phyloP scores from a whole-genome alignment of 805 yeast genomes.

The Peterozyma xylosa region DNA sequence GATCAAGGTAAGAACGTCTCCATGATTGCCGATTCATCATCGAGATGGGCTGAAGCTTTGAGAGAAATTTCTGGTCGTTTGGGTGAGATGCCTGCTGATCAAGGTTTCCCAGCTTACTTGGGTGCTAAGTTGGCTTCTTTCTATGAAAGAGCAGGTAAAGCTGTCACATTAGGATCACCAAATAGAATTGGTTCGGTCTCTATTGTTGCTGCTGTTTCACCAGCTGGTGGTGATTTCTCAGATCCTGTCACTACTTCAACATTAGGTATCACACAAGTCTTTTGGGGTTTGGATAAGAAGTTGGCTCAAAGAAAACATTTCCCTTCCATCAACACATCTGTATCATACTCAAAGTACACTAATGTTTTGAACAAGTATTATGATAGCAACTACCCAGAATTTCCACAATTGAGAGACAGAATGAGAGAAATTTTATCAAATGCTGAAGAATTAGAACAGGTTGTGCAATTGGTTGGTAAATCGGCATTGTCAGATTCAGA shows the following conservation, averaged over 20 bases:
- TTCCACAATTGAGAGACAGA: conserved; percentile 82
- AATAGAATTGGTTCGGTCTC: conserved; percentile 96
- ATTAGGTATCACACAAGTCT: conserved; percentile 98
- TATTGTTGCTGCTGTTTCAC: conserved; percentile 99
- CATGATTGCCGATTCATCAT: conserved; percentile 99
- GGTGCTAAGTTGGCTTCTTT: conserved; percentile 98
- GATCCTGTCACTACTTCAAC: conserved; percentile 99
- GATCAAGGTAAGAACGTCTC: conserved; percentile 99
- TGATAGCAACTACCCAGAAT: conserved; percentile 81
- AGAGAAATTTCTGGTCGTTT: conserved; percentile 99
- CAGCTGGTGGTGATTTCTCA: conserved; percentile 99
- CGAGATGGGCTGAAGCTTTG: conserved; percentile 99
- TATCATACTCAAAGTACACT: conserved; percentile 95
- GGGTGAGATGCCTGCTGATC: conserved; percentile 99
- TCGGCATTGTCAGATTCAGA: conserved; percentile 95
- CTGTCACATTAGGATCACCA: conserved; percentile 92
- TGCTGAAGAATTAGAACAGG: conserved; percentile 98
- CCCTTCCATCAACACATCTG: conserved; percentile 96
- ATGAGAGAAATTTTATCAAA: conserved; percentile 91
- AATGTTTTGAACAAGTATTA: conserved; percentile 80
- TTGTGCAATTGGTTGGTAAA: conserved; percentile 98
- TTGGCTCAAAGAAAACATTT: conserved; percentile 99
- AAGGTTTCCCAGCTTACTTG: conserved; percentile 99
- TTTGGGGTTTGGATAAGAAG: conserved; percentile 99
- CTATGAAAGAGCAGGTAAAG: conserved; percentile 99